Conservation (phyloP, 208 protist genomes). For the Phytomonas sp. region DNA sequence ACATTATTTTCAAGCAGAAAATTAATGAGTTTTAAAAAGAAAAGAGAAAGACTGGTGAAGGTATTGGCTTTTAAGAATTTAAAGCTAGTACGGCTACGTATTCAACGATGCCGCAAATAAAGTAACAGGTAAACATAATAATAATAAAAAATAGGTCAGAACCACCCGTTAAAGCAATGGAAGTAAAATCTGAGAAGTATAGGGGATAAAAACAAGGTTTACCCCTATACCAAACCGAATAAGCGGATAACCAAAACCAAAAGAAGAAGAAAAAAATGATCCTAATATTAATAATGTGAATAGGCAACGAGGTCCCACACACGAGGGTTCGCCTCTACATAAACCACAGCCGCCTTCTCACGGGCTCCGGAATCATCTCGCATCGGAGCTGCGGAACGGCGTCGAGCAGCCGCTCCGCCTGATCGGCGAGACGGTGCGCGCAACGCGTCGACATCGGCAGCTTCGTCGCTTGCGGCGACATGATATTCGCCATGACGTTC, state of each 20-base stretch:
- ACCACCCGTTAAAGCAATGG: not conserved
- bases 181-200: slow-evolving; percentile 10
- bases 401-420: slow-evolving; percentile 67
- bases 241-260: slow-evolving; percentile 8
- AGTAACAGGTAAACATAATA: not conserved
- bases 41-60: too few relatives aligned
- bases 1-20: too few relatives aligned
- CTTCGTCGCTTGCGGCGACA: slow-evolving; percentile 75
- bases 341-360: slow-evolving; percentile 76
- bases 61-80: too few relatives aligned
- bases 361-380: slow-evolving; percentile 70
- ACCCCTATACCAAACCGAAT: slow-evolving; percentile 1
- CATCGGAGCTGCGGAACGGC: slow-evolving; percentile 54
- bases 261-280: slow-evolving; percentile 6
- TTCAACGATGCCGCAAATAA: not conserved
- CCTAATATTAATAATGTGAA: too few relatives aligned
- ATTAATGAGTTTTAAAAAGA: too few relatives aligned
- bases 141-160: slow-evolving; percentile 4
- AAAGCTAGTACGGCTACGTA: too few relatives aligned
- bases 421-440: slow-evolving; percentile 68
- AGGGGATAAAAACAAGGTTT: slow-evolving; percentile 1
- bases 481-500: slow-evolving; percentile 61
- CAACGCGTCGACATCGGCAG: slow-evolving; percentile 85
- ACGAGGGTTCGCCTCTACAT: slow-evolving; percentile 24
- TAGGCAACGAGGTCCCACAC: not conserved